phyloP scores from a whole-genome alignment of 2,329 filamentous ascomycete genomes.

The Huntiella bhutanensis region DNA sequence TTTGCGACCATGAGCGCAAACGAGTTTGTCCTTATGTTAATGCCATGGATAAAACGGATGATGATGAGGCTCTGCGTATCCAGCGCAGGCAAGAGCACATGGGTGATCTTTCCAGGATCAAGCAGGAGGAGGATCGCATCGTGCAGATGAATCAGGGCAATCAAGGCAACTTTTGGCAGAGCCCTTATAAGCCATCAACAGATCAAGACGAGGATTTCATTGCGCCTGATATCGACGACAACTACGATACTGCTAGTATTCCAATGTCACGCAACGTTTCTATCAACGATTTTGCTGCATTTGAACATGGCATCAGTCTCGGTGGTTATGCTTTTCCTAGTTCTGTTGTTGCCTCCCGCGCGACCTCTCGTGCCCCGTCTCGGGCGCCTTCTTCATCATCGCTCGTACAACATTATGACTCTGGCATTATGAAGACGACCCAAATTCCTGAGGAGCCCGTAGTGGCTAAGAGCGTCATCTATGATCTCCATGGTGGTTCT shows the following conservation, averaged over 20 bases:
- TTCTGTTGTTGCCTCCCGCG: constrained; percentile 22
- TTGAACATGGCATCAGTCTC: constrained; percentile 15
- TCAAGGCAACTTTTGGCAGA: constrained; percentile 50
- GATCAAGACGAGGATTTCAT: background rate
- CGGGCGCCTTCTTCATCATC: constrained; percentile 29
- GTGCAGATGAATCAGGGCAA: constrained; percentile 29
- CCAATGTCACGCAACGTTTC: constrained; percentile 26
- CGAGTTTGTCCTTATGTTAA: constrained; percentile 35
- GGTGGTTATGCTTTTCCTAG: constrained; percentile 19
- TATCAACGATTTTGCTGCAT: constrained; percentile 21
- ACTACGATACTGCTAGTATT: constrained; percentile 25
- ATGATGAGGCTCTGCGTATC: constrained; percentile 40
- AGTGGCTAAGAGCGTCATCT: background rate
- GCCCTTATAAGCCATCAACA: background rate
- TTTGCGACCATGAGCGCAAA: constrained; percentile 65
- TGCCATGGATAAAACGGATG: background rate
- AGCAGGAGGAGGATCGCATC: constrained; percentile 31
- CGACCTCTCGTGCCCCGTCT: constrained; percentile 28
- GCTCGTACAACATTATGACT: constrained; percentile 5
- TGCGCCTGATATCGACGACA: background rate
- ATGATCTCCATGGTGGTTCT: constrained; percentile 27
- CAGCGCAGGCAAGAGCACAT: constrained; percentile 40
- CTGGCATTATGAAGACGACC: background rate
- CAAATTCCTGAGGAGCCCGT: constrained; percentile 4
- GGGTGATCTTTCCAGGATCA: constrained; percentile 36